These are phyloP conservation scores for Phytophthora sp. DNA, from an alignment of 352 stramenopile genomes.

Conservation along the genomic window DNA sequence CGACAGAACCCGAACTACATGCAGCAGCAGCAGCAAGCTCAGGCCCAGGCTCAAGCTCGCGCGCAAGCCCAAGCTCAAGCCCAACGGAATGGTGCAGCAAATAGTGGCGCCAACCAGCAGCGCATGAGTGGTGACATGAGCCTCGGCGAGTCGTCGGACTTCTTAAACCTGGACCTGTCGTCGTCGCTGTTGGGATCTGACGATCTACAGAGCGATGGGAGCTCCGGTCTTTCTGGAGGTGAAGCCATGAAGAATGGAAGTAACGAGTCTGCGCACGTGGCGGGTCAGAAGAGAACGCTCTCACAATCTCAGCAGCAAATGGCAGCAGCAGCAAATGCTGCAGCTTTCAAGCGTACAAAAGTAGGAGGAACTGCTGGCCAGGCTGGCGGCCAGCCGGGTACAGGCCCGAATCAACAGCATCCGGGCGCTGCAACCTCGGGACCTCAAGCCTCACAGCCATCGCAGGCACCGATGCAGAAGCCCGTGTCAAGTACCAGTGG, in stretches of 20 bases:
- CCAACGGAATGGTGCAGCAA: slow-evolving; percentile 36
- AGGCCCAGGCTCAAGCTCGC: slow-evolving; percentile 28
- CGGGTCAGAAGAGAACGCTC: slow-evolving; percentile 72
- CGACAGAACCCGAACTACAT: slow-evolving; percentile 69
- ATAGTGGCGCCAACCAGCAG: slow-evolving; percentile 40
- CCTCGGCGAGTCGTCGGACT: slow-evolving; percentile 75
- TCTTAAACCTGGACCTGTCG: slow-evolving; percentile 83
- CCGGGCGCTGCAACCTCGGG: slow-evolving; percentile 41
- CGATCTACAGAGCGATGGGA: slow-evolving; percentile 59
- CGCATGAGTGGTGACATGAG: slow-evolving; percentile 66
- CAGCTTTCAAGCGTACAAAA: slow-evolving; percentile 86
- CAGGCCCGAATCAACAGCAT: slow-evolving; percentile 36
- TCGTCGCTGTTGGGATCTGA: slow-evolving; percentile 70
- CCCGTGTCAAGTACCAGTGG: slow-evolving; percentile 66
- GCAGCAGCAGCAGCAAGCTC: slow-evolving; percentile 57
- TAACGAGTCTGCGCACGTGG: slow-evolving; percentile 33
- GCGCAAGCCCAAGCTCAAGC: slow-evolving; percentile 39
- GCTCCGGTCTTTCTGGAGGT: slow-evolving; percentile 40
- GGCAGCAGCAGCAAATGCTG: slow-evolving; percentile 78
- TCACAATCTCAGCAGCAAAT: slow-evolving; percentile 86
- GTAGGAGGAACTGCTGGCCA: slow-evolving; percentile 45
- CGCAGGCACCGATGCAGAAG: slow-evolving; percentile 73
- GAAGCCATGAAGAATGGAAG: slow-evolving; percentile 45
- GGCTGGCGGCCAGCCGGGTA: slow-evolving; percentile 26
- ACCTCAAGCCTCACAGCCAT: slow-evolving; percentile 57